Base-by-base conservation (phyloP, 1,284 basidiomycete genomes). In the Fomitopsis pinicola region DNA sequence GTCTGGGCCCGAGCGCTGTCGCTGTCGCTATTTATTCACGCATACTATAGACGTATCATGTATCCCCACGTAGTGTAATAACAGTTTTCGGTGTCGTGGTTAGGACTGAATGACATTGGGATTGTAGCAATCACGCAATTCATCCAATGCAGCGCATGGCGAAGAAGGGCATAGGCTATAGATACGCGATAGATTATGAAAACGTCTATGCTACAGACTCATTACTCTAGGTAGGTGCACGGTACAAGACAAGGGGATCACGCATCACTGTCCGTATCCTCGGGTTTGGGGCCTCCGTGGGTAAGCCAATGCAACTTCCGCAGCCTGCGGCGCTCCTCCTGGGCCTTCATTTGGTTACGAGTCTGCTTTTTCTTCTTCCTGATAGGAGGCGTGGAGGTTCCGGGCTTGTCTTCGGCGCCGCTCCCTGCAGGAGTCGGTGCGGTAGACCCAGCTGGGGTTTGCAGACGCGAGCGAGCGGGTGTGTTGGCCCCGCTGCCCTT, bases 291-390 rank as follows among this genome's bases (percentile, higher is more conserved):
- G 33, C 85, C 94, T 58, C 95, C 95, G 71, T 85, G 85, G 22
- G 83, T 86, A 63, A 97, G 79, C 94, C 94, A 98, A 64, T 85
- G 81, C 63, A 97, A 72, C 77, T 95, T 95, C 67, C 94, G 81
- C 70, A 88, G 73, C 66, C 87, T 80, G 71, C 92, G 80, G 63
- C 94, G 81, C 76, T 95, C 94, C 75, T 94, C 93, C 74, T 87
- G 88, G 8, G 85, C 93, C 77, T 97, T 97, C 66, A 90, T 53
- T 74, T 97, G 93, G 78, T 97, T 97, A 64, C 95, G 84, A 8
- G 95, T 96, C 75, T 83, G 57, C 78, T 95, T 96, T 83, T 97
- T 97, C 82, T 95, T 95, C 80, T 91, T 95, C 78, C 81, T 89
- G 59, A 80, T 71, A 30, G 80, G 74, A 42, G 77, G 77, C 52